Conservation (phyloP, 176 grass and related monocot species). For the Carex parvula region DNA sequence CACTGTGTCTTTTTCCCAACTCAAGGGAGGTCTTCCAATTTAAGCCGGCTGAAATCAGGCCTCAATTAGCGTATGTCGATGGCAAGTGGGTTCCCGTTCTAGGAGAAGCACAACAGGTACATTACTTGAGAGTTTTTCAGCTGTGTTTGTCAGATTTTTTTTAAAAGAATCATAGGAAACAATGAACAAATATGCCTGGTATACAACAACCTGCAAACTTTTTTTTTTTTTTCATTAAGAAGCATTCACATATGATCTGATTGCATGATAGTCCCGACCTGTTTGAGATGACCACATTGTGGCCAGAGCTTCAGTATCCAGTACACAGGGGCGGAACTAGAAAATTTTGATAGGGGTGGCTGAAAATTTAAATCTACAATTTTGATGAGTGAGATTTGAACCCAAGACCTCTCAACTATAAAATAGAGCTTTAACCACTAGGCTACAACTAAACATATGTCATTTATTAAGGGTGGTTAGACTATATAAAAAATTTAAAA, state of each 20-base stretch:
- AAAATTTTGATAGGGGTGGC: too few species aligned
- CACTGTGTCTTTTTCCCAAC: constrained; percentile 55
- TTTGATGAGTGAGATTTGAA: too few species aligned
- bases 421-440: too few species aligned
- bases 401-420: too few species aligned
- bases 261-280: not conserved
- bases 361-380: too few species aligned
- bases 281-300: not conserved
- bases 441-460: too few species aligned
- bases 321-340: too few species aligned
- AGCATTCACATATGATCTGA: not conserved
- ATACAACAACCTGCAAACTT: not conserved
- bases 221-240: not conserved
- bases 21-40: constrained; percentile 53
- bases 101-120: constrained; percentile 21
- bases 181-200: not conserved
- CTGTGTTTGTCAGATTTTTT: not conserved
- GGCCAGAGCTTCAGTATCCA: not conserved
- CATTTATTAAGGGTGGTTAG: too few species aligned
- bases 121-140: not conserved
- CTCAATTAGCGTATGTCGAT: constrained; percentile 29
- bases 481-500: too few species aligned
- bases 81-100: constrained; percentile 37
- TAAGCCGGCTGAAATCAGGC: constrained; percentile 35
- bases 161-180: not conserved